A percentile compares a stretch with the other conserved stretches of the same genome.
Conservation (phyloP, 768 basidiomycete genomes). For the Leucocoprinus sp. region DNA sequence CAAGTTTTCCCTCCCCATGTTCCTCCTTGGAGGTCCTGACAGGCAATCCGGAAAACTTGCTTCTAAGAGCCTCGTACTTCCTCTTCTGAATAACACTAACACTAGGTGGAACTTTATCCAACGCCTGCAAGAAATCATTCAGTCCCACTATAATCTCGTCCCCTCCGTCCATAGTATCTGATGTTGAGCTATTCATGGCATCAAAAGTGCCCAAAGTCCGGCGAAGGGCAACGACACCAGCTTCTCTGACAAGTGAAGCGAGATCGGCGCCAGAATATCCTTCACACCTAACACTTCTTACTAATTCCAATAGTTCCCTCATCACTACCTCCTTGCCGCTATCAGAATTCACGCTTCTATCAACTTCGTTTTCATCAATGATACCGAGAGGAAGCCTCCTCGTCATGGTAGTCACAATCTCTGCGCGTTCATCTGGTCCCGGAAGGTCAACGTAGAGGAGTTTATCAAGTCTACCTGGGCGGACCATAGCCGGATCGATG, state of each 20-base stretch:
- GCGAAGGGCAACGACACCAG: conserved; percentile 77
- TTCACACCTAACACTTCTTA: conserved; percentile 52
- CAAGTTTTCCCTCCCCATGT: conserved; percentile 21
- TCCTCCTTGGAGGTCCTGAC: conserved; percentile 40
- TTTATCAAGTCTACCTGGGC: conserved; percentile 93
- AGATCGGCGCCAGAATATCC: conserved; percentile 93
- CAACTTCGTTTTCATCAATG: conserved; percentile 15
- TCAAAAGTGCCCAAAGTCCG: conserved; percentile 62
- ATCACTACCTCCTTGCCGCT: conserved; percentile 15
- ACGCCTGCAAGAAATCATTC: conserved; percentile 65
- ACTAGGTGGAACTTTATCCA: conserved; percentile 80
- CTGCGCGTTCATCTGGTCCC: conserved; percentile 58
- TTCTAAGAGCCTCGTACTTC: conserved; percentile 73
- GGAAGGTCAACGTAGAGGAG: conserved; percentile 91
- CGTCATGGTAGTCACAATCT: conserved; percentile 74
- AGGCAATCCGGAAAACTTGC: conserved; percentile 78
- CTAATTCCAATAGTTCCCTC: conserved; percentile 33
- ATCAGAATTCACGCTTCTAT: neutral
- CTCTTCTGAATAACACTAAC: conserved; percentile 73
- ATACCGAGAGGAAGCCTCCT: conserved; percentile 59
- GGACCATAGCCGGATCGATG: conserved; percentile 96
- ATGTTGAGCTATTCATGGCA: conserved; percentile 36
- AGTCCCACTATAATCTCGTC: conserved; percentile 39
- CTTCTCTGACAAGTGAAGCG: conserved; percentile 81
- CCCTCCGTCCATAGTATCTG: conserved; percentile 12